phyloP scores from a whole-genome alignment of 139 green algal species.

The Micromonas commoda region DNA sequence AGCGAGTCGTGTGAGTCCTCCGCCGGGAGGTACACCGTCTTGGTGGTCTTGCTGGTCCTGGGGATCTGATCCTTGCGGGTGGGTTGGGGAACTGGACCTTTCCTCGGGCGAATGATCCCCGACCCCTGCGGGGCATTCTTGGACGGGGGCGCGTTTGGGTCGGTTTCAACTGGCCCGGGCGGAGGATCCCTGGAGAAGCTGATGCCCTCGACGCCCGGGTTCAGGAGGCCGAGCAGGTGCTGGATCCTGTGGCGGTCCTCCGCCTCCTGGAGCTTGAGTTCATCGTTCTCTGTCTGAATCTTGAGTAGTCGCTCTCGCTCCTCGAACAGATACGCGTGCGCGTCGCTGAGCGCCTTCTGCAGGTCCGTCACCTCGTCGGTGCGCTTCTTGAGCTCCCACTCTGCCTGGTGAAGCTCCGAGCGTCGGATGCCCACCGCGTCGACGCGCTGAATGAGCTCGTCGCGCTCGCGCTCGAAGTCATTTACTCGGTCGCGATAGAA shows the following conservation, averaged over 20 bases:
- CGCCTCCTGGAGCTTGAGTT: conserved; percentile 65
- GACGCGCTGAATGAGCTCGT: conserved; percentile 55
- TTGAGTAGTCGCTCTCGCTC: conserved; percentile 70
- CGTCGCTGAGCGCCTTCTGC: conserved; percentile 74
- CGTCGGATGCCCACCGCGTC: conserved; percentile 47
- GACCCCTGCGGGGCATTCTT: not conserved
- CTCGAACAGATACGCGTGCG: conserved; percentile 77
- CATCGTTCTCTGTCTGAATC: conserved; percentile 74
- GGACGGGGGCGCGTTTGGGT: too few species aligned
- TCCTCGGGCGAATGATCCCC: conserved; percentile 23
- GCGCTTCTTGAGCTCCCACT: conserved; percentile 67
- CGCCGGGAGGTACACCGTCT: conserved; percentile 59
- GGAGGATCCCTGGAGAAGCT: conserved; percentile 39
- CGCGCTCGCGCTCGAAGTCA: conserved; percentile 64
- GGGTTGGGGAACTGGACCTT: not conserved
- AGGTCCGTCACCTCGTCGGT: conserved; percentile 70
- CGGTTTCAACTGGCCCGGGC: conserved; percentile 22
- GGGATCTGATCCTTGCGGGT: not conserved
- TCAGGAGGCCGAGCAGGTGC: conserved; percentile 57
- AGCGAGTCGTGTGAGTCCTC: conserved; percentile 54
- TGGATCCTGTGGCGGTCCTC: conserved; percentile 67
- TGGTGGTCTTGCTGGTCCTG: too few species aligned
- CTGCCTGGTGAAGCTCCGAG: conserved; percentile 52
- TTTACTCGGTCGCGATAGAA: conserved; percentile 15
- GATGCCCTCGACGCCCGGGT: conserved; percentile 51